These are phyloP conservation scores for Babesia sp. DNA, from an alignment of 169 alveolate species.

Conservation along the genomic window DNA sequence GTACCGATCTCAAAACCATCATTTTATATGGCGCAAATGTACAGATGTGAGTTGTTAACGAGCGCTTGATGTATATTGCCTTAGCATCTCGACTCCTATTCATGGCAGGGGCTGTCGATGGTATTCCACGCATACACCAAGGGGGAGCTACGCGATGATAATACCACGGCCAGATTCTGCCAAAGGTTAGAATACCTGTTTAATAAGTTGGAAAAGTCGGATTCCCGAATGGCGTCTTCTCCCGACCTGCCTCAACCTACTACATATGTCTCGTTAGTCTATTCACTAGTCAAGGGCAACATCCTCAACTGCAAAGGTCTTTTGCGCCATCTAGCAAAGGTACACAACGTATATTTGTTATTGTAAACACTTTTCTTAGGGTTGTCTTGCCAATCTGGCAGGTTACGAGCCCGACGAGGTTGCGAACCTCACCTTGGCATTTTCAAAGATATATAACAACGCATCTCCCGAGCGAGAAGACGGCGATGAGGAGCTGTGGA, in stretches of 20 bases:
- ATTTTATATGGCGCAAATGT: conserved; percentile 28
- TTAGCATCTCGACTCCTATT: conserved; percentile 27
- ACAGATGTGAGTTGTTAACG: conserved; percentile 21
- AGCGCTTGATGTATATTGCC: neutral
- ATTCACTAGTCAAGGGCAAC: conserved; percentile 55
- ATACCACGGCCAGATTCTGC: conserved; percentile 13
- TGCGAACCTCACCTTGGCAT: conserved; percentile 39
- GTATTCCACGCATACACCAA: conserved; percentile 60
- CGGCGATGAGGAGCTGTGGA: neutral
- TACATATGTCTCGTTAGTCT: conserved; percentile 46
- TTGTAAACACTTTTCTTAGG: neutral
- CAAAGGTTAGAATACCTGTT: conserved; percentile 25
- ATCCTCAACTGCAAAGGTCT: conserved; percentile 14
- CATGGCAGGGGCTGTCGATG: conserved; percentile 67
- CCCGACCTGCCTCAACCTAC: conserved; percentile 30
- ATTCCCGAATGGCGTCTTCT: neutral
- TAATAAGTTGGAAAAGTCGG: neutral
- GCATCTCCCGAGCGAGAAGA: neutral
- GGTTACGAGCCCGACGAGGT: conserved; percentile 52
- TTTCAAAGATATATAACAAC: conserved; percentile 19
- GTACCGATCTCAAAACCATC: conserved; percentile 22
- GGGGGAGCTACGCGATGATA: conserved; percentile 28
- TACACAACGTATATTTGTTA: neutral
- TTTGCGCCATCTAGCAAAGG: conserved; percentile 35
- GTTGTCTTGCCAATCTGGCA: neutral